Percentiles rank a stretch among this genome's conserved stretches.
phyloP scores from a whole-genome alignment of 1,284 basidiomycete genomes.

The Amylostereum chailletii region DNA sequence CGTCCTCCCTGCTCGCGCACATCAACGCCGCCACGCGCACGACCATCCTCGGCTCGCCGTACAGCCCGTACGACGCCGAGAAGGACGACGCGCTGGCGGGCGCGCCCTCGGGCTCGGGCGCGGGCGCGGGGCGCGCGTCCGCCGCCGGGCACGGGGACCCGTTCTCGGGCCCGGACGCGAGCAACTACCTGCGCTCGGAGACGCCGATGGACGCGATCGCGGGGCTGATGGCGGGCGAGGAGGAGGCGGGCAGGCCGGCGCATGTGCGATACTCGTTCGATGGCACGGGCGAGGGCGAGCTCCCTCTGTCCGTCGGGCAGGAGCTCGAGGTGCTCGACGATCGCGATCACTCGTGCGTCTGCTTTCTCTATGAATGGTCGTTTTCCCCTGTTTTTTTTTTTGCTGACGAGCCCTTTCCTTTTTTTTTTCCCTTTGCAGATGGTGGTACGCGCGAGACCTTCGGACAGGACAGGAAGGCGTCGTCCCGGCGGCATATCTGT shows the following conservation, averaged over 20 bases:
- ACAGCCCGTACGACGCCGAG: slow-evolving; percentile 35
- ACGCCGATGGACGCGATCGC: slow-evolving; percentile 69
- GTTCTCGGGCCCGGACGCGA: slow-evolving; percentile 57
- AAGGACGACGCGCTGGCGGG: slow-evolving; percentile 35
- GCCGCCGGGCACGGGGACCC: slow-evolving; percentile 35
- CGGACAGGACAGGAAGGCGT: slow-evolving; percentile 77
- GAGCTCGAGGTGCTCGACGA: slow-evolving; percentile 75
- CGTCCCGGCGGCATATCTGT: slow-evolving; percentile 83
- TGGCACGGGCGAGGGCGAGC: slow-evolving; percentile 68
- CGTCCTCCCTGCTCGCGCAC: slow-evolving; percentile 76
- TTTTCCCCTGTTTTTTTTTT: slow-evolving; percentile 2
- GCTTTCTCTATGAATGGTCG: background rate
- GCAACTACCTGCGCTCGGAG: slow-evolving; percentile 66
- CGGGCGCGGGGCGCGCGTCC: slow-evolving; percentile 17
- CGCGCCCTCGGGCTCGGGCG: slow-evolving; percentile 7
- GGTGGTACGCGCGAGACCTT: slow-evolving; percentile 86
- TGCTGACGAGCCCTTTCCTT: background rate
- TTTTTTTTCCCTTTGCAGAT: slow-evolving; percentile 36
- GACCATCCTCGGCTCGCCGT: slow-evolving; percentile 60
- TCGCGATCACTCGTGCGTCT: slow-evolving; percentile 65
- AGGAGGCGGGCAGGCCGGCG: slow-evolving; percentile 63
- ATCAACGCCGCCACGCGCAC: slow-evolving; percentile 82
- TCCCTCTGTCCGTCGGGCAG: slow-evolving; percentile 59
- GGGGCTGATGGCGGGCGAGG: slow-evolving; percentile 46
- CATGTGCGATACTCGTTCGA: slow-evolving; percentile 77